Evolutionary conservation across 805 yeast species (phyloP).

Genomic region (Saccharomycopsis sp.): DNA sequence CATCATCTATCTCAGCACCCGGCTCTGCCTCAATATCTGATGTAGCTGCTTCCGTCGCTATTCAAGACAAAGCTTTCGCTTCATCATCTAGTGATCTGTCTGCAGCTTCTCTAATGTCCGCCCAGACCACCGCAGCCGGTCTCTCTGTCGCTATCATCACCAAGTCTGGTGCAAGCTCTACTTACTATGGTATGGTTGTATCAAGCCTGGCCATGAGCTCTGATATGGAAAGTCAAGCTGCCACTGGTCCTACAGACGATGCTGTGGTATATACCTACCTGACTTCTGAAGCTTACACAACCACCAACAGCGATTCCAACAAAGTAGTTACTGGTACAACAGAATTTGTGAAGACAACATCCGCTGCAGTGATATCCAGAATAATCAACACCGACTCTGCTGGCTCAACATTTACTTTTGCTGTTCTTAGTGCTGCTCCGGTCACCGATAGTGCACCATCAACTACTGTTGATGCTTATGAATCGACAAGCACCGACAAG

Average conservation of each 20-base stretch:
- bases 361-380: not conserved
- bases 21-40: not conserved
- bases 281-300: not conserved
- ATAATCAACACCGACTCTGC: not conserved
- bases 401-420: not conserved
- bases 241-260: not conserved
- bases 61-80: not conserved
- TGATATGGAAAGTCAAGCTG: not conserved
- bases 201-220: not conserved
- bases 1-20: not conserved
- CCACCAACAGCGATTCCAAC: not conserved
- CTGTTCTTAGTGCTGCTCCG: not conserved
- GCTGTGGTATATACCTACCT: not conserved
- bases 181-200: not conserved
- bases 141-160: not conserved
- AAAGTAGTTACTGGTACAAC: not conserved
- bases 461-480: not conserved
- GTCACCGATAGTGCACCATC: not conserved
- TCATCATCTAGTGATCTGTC: not conserved
- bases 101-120: not conserved
- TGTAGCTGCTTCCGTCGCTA: conserved; percentile 17
- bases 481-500: no score
- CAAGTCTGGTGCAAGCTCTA: not conserved
- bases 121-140: not conserved
- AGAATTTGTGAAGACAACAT: not conserved